Conservation (phyloP, 768 basidiomycete genomes). For the Podaxis carcinomalis region DNA sequence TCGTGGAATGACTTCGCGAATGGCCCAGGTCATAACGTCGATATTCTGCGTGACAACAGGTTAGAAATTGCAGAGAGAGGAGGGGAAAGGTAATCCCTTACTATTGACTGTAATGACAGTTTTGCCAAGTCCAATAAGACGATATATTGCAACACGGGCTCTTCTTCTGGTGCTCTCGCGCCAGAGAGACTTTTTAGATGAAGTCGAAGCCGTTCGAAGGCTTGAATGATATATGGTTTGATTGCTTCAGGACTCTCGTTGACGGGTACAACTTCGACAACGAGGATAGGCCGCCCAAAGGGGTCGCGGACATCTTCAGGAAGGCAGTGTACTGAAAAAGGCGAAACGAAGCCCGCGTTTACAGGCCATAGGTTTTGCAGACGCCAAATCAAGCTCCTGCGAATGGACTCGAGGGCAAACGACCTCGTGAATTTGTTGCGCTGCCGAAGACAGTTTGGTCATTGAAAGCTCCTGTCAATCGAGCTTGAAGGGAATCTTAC, state of each 20-base stretch:
- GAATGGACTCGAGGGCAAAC: conserved; percentile 56
- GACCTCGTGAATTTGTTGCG: conserved; percentile 63
- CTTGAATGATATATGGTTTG: conserved; percentile 40
- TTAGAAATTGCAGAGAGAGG: not conserved
- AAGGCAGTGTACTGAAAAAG: conserved; percentile 47
- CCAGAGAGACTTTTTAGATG: conserved; percentile 50
- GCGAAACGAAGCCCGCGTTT: conserved; percentile 20
- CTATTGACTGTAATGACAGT: conserved; percentile 51
- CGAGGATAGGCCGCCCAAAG: conserved; percentile 60
- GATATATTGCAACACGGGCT: conserved; percentile 60
- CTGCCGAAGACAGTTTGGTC: conserved; percentile 29
- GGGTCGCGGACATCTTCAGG: conserved; percentile 53
- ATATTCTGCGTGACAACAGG: conserved; percentile 37
- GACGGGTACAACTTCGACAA: conserved; percentile 45
- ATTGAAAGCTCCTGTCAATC: conserved; percentile 3
- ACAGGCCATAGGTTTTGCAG: conserved; percentile 37
- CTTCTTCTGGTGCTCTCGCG: conserved; percentile 18
- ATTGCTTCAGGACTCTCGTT: conserved; percentile 31
- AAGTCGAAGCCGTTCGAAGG: conserved; percentile 53
- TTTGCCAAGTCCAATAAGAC: conserved; percentile 61
- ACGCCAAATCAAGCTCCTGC: conserved; percentile 56
- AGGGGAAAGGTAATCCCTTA: conserved; percentile 29
- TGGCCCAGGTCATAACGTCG: conserved; percentile 59
- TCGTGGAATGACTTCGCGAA: conserved; percentile 62
- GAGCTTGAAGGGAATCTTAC: conserved; percentile 33